phyloP scores from a whole-genome alignment of 768 basidiomycete genomes.

The Tylopilus balloui region DNA sequence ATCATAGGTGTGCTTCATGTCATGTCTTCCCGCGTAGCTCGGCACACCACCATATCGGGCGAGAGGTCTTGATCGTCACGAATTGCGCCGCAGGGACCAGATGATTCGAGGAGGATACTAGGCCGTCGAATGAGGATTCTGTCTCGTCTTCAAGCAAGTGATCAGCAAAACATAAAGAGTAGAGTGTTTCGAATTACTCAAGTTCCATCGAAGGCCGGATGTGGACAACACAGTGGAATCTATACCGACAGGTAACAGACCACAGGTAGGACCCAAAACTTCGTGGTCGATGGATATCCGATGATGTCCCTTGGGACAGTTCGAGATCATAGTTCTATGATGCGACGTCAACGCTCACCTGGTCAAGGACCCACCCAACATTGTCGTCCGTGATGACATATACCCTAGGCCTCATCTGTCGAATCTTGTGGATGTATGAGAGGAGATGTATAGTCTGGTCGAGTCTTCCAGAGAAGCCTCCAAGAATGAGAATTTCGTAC shows the following conservation, averaged over 20 bases:
- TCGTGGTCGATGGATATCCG: conserved; percentile 68
- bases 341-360: conserved; percentile 40
- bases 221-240: conserved; percentile 76
- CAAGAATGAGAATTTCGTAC: conserved; percentile 74
- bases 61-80: conserved; percentile 72
- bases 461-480: conserved; percentile 85
- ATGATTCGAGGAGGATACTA: conserved; percentile 94
- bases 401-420: conserved; percentile 50
- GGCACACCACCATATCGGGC: conserved; percentile 87
- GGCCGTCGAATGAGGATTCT: conserved; percentile 75
- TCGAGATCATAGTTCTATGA: not conserved
- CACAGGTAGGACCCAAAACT: conserved; percentile 83
- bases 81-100: conserved; percentile 59
- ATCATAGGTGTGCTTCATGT: not conserved
- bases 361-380: conserved; percentile 83
- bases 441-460: conserved; percentile 94
- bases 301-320: conserved; percentile 68
- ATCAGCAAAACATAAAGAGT: conserved; percentile 4
- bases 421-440: conserved; percentile 77
- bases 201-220: conserved; percentile 83
- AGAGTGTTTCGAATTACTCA: conserved; percentile 48
- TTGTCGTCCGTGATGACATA: conserved; percentile 89
- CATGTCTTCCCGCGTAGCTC: conserved; percentile 44
- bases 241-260: conserved; percentile 88
- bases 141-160: conserved; percentile 41